A percentile compares a stretch with the other conserved stretches of the same genome.
Conservation (phyloP, 2,329 filamentous ascomycete species). For the Neonectria hederae region DNA sequence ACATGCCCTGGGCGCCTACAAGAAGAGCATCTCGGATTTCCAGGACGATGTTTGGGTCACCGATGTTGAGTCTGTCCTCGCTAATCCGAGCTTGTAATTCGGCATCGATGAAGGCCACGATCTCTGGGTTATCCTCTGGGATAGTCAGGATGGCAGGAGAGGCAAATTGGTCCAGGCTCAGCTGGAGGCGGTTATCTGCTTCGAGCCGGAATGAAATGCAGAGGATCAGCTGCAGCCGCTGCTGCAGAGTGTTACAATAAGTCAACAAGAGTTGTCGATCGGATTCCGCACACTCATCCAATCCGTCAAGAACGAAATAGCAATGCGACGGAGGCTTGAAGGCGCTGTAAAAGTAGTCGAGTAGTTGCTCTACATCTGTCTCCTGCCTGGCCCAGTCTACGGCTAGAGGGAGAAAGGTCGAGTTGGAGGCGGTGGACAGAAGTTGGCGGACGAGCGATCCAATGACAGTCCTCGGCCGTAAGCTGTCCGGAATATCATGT, state of each 20-base stretch:
- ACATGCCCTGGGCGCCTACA: slow-evolving; percentile 49
- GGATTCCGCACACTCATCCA: slow-evolving; percentile 26
- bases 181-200: background rate
- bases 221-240: background rate
- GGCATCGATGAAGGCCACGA: slow-evolving; percentile 28
- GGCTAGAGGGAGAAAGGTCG: background rate
- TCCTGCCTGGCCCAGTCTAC: background rate
- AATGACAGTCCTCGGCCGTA: slow-evolving; percentile 44
- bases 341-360: background rate
- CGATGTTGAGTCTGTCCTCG: slow-evolving; percentile 15
- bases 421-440: slow-evolving; percentile 22
- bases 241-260: background rate
- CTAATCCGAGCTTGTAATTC: slow-evolving; percentile 26
- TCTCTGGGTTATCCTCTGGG: slow-evolving; percentile 39
- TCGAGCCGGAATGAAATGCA: background rate
- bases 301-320: slow-evolving; percentile 28
- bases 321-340: background rate
- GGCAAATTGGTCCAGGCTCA: background rate
- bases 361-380: background rate
- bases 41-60: slow-evolving; percentile 28
- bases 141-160: background rate
- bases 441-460: slow-evolving; percentile 50
- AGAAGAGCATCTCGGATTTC: slow-evolving; percentile 36
- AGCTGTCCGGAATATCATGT: slow-evolving; percentile 42
- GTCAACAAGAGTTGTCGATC: slow-evolving; percentile 1